phyloP scores from a whole-genome alignment of 768 basidiomycete genomes.

The Suillus hirtellus region DNA sequence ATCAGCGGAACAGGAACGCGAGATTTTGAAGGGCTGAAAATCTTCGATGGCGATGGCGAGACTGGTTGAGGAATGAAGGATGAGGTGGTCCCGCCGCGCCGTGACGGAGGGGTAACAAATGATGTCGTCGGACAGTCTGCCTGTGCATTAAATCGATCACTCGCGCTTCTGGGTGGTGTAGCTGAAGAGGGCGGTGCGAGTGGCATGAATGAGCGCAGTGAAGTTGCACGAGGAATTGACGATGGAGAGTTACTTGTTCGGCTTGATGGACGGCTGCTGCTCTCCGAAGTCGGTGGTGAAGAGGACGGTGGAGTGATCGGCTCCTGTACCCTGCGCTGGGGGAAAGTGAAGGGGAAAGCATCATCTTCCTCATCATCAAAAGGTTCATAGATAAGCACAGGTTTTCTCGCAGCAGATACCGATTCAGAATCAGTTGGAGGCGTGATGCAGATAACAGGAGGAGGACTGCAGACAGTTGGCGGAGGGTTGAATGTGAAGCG shows the following conservation, averaged over 20 bases:
- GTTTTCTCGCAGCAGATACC: constrained; percentile 10
- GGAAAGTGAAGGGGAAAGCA: constrained; percentile 24
- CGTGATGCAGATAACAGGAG: constrained; percentile 23
- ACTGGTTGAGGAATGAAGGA: constrained; percentile 67
- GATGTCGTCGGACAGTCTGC: constrained; percentile 24
- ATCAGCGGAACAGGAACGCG: constrained; percentile 40
- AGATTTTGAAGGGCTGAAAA: constrained; percentile 31
- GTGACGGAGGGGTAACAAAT: constrained; percentile 53
- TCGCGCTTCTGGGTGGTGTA: constrained; percentile 35
- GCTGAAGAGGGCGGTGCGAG: constrained; percentile 28
- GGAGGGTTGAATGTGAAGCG: constrained; percentile 73
- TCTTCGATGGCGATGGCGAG: constrained; percentile 42
- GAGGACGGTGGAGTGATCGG: constrained; percentile 13
- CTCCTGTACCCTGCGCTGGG: constrained; percentile 17
- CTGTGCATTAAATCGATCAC: constrained; percentile 29
- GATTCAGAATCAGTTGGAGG: constrained; percentile 23
- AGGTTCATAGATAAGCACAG: constrained; percentile 10
- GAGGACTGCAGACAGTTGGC: constrained; percentile 31
- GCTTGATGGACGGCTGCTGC: constrained; percentile 15
- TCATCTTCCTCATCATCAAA: constrained; percentile 28
- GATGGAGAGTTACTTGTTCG: constrained; percentile 41
- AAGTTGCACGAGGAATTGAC: constrained; percentile 49
- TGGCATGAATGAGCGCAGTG: constrained; percentile 37
- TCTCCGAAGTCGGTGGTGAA: constrained; percentile 12
- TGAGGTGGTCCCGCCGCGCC: constrained; percentile 46